Evolutionary conservation across 176 grass and related monocot genomes (phyloP), one percentile per base, ranked within the genome.

Genomic region (Carex scoparia): DNA sequence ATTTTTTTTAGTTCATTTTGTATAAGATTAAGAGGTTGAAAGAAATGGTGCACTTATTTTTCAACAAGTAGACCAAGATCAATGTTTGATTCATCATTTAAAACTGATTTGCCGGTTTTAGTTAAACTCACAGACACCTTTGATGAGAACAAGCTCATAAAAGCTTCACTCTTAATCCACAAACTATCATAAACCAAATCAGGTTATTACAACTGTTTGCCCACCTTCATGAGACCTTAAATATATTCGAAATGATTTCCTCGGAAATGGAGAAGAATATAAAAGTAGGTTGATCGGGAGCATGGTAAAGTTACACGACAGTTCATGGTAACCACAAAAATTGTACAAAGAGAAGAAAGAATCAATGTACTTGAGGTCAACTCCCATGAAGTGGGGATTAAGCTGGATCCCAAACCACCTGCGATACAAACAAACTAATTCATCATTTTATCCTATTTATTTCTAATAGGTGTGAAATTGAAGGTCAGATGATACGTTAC

Each of bases 391-490:
- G 80, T 94, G 87, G 80, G 96, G 96, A 95, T 98, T 98, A 81
- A 98, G 93, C 85, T 98, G 96, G 79, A 98, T 91, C 31, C 96
- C 96, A 77, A 95, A 90, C 93, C 96, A 98, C 96, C 96, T 98
- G 80, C 86, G 69, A 66, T 42, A 68, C 63, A 95, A 83, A 91
- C 79, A 82, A 51, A 79, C 40, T 3, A 61, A 67, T 10, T 81
- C 12, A 82, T 48, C 33, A 78, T 49, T 46, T 65, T 76, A 44
- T 46, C 48, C 55, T 5, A 66, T 7, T 37, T 61, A 3, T 7
- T 61, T 60, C 9, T 16, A 79, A 27, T 51, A 79, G 9, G 19
- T n/a, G 42, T 68, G 57, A 80, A 87, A 2, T 65, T 72, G 27
- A 84, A 49, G n/a, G 0, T 82, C 4, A 87, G 44, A 5, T 57